Conservation (phyloP, 2,329 filamentous ascomycete species). For the Colletotrichum tofieldiae region DNA sequence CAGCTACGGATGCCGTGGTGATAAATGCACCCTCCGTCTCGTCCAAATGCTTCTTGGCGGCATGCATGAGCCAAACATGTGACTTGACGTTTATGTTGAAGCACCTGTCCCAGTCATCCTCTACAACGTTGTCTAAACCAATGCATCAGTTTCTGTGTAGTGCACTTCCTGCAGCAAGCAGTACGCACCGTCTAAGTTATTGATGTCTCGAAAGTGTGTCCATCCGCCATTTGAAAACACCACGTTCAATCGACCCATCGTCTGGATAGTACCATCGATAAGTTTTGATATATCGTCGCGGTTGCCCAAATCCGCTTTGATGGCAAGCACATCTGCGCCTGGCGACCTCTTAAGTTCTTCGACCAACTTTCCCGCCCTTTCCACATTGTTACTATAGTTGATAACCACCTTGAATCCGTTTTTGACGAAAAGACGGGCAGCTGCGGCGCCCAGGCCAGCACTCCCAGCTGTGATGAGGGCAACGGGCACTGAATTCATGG, state of each 20-base stretch:
- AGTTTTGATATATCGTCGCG: background rate
- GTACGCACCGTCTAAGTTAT: background rate
- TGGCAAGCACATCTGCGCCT: background rate
- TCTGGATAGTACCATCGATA: background rate
- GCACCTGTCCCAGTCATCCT: slow-evolving; percentile 63
- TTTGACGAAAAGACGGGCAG: slow-evolving; percentile 72
- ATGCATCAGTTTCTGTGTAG: slow-evolving; percentile 29
- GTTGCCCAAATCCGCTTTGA: slow-evolving; percentile 1
- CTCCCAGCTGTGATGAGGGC: slow-evolving; percentile 55
- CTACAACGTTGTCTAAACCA: slow-evolving; percentile 54
- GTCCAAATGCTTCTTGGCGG: slow-evolving; percentile 60
- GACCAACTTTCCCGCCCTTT: slow-evolving; percentile 69
- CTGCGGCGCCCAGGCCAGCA: slow-evolving; percentile 74
- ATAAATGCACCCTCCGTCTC: slow-evolving; percentile 71
- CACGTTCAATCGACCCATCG: background rate
- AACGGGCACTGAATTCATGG: slow-evolving; percentile 9
- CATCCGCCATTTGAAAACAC: slow-evolving; percentile 1
- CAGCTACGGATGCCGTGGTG: slow-evolving; percentile 75
- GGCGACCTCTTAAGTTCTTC: slow-evolving; percentile 59
- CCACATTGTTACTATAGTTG: slow-evolving; percentile 73
- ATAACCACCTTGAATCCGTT: slow-evolving; percentile 75
- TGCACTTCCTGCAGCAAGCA: background rate
- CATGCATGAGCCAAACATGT: slow-evolving; percentile 64
- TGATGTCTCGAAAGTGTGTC: background rate
- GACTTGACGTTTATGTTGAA: slow-evolving; percentile 66